Conservation (phyloP, 805 yeast genomes). For the Yamadazyma nakazawae region DNA sequence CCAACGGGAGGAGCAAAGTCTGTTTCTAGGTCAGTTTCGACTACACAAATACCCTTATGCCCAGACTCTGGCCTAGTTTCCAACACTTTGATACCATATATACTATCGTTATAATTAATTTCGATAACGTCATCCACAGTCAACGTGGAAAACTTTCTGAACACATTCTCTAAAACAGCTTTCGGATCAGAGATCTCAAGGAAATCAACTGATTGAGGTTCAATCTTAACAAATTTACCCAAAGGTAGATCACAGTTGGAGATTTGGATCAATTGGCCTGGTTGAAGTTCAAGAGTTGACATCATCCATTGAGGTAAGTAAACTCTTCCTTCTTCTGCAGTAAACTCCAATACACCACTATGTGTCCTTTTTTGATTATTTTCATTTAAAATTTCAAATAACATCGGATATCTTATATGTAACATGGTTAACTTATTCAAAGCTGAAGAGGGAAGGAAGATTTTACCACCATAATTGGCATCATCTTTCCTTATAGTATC, state of each 20-base stretch:
- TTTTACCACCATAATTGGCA: slow-evolving; percentile 93
- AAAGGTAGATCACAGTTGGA: slow-evolving; percentile 75
- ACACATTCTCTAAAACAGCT: slow-evolving; percentile 90
- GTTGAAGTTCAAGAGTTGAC: slow-evolving; percentile 63
- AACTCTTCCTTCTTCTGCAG: slow-evolving; percentile 95
- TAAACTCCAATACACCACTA: slow-evolving; percentile 93
- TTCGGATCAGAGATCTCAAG: slow-evolving; percentile 93
- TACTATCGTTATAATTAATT: slow-evolving; percentile 74
- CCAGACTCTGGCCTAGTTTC: slow-evolving; percentile 78
- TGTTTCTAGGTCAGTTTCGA: slow-evolving; percentile 94
- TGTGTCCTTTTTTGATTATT: slow-evolving; percentile 62
- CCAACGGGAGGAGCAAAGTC: slow-evolving; percentile 99
- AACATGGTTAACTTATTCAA: slow-evolving; percentile 83
- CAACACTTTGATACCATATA: slow-evolving; percentile 75
- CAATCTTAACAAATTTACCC: slow-evolving; percentile 87
- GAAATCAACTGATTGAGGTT: slow-evolving; percentile 93
- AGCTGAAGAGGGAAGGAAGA: slow-evolving; percentile 91
- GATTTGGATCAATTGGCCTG: slow-evolving; percentile 80
- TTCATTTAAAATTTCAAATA: slow-evolving; percentile 75
- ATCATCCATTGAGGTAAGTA: slow-evolving; percentile 98
- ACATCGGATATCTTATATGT: slow-evolving; percentile 94
- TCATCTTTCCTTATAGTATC: slow-evolving; percentile 67
- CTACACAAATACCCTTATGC: slow-evolving; percentile 78
- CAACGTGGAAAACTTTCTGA: slow-evolving; percentile 84
- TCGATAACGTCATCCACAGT: slow-evolving; percentile 83